Evolutionary conservation across 2,329 filamentous ascomycete species (phyloP).

Genomic region (Trichoderma breve): DNA sequence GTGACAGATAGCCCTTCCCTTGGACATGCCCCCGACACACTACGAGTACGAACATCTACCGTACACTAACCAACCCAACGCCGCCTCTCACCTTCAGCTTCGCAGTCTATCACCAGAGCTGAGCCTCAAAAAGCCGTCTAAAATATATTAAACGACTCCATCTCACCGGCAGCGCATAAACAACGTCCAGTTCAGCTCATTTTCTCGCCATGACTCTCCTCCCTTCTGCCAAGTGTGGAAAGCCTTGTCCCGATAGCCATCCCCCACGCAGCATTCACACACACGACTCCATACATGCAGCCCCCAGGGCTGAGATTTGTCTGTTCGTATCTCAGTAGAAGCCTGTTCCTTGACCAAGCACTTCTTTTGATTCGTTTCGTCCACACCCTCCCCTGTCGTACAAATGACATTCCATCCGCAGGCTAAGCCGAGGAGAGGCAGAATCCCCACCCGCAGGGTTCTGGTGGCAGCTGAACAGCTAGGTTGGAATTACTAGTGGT

Average conservation of each 20-base stretch:
- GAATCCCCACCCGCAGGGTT: not conserved
- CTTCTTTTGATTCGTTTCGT: not conserved
- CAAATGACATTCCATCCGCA: conserved; percentile 12
- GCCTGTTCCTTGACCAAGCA: not conserved
- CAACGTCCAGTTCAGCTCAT: not conserved
- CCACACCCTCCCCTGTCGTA: not conserved
- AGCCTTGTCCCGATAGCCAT: not conserved
- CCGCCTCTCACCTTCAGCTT: not conserved
- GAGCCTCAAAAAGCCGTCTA: not conserved
- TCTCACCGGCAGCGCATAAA: conserved; percentile 4
- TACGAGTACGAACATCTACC: not conserved
- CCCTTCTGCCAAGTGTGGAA: not conserved
- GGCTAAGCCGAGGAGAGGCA: conserved; percentile 3
- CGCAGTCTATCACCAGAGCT: not conserved
- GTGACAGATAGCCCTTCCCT: not conserved
- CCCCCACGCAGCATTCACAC: not conserved
- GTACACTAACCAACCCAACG: not conserved
- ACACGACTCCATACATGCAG: not conserved
- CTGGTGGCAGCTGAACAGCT: conserved; percentile 4
- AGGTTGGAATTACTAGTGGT: not conserved
- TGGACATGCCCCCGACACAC: not conserved
- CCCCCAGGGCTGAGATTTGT: not conserved
- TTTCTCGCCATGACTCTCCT: not conserved
- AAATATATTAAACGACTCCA: not conserved
- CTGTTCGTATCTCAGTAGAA: conserved; percentile 3